Base-by-base conservation (phyloP, 2,329 filamentous ascomycete genomes). In the Nannizzia gypsea region DNA sequence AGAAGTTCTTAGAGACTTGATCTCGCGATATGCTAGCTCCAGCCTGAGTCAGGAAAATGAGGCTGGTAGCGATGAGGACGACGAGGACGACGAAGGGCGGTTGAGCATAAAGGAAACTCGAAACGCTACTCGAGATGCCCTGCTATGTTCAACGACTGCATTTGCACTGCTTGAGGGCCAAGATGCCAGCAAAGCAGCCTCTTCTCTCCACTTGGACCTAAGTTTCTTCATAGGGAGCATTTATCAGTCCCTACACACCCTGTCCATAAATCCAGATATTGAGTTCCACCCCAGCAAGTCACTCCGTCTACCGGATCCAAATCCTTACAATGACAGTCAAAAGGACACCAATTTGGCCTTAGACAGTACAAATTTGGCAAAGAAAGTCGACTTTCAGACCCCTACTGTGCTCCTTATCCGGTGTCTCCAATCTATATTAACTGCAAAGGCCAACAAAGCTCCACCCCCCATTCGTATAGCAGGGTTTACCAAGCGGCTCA, bases 131-230 rank as follows among this genome's bases (percentile, higher is more conserved):
- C 86, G 93, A 64, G 91, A 97, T 74, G 83, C 89, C 9, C 84
- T 99, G 3, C 87, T 99, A 60, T 96, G 92, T 77, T 95, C 91
- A 61, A 90, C 95, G 68, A 99, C 93, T 0, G 93, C 95, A 26
- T 97, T 95, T 69, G 90, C 92, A n/a, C 84, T 99, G 5, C 84
- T 99, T 42, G 89, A 93, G 64, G 92, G 93, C 56, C 93, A 99
- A 76, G 92, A 96, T 68, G 90, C 86, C 15, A 86, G 88, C 75
- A 92, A 90, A 74, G 88, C 90, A 56, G 87, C 90, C 60, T 82
- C 85, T 48, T 81, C 86, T 50, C 81, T 97, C 3, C 88, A 91
- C 68, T 85, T 99, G 56, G 95, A 99, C 72, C 83, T 99, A 40
- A 90, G 87, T 67, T 96, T 91, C 80, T 99, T 99, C 80, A 91